Evolutionary conservation across 371 early-diverging fungal species (phyloP), one percentile per base, ranked within the genome.

Genomic region (Dichotomocladium elegans): DNA sequence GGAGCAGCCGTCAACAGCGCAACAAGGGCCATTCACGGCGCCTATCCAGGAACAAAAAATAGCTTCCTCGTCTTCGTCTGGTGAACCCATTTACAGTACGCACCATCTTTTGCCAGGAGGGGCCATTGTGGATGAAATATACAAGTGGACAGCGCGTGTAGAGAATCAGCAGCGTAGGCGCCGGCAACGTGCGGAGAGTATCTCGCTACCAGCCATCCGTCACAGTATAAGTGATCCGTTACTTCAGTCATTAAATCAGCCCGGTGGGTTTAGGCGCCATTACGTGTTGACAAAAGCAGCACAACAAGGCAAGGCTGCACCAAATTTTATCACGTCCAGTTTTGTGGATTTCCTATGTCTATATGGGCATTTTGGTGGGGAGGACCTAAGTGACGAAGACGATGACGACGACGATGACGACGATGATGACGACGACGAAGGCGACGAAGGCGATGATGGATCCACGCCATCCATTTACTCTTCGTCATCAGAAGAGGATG

Each of bases 331-430:
- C 37, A 93, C 96, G 6, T 72, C 81, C 30, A 92, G 88, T 67
- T 97, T 95, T 81, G 88, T 95, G 30, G 96, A 96, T 64, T 96
- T 95, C 57, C 76, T 97, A 51, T 91, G 88, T 31, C 74, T 97
- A 49, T 96, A 91, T 60, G 94, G 95, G 24, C 93, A 92, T 64
- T 97, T 94, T 77, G 98, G 94, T 4, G 98, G 96, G 28, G 96
- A 93, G 60, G 90, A 92, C 56, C 74, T 88, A 45, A 91, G 91
- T 35, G 90, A 89, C 35, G 90, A 85, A 31, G 89, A 90, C 31
- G 88, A 80, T n/a, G 54, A 56, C 24, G 60, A 58, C 8, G 49
- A 49, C 17, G 57, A 69, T 37, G 71, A 63, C 21, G 98, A 93
- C 3, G 98, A 96, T 28, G 96, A 93, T 60, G 90, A 92, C 56